Base-by-base conservation (phyloP, 2,329 filamentous ascomycete species). In the Xylaria sp. region DNA sequence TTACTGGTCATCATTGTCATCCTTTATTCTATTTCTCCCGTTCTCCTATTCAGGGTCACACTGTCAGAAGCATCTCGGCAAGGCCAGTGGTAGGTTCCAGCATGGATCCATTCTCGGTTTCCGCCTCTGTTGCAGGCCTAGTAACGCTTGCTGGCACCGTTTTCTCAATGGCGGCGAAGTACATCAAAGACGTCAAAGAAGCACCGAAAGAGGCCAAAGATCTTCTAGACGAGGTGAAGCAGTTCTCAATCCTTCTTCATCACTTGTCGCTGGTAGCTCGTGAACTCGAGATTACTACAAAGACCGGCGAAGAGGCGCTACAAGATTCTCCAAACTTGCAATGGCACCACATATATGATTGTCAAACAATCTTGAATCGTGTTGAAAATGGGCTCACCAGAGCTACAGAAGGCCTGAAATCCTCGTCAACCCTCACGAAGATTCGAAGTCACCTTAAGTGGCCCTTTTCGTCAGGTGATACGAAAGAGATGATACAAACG, bases 31-130 rank as follows among this genome's bases (percentile, higher is more conserved):
- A n/a, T n/a, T n/a, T n/a, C n/a, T n/a, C n/a, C n/a, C n/a, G n/a
- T n/a, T n/a, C n/a, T n/a, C n/a, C n/a, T n/a, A n/a, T n/a, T n/a
- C n/a, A n/a, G n/a, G n/a, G n/a, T n/a, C n/a, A n/a, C n/a, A n/a
- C n/a, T n/a, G n/a, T n/a, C n/a, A n/a, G n/a, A n/a, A n/a, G n/a
- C n/a, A n/a, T n/a, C n/a, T n/a, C n/a, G n/a, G n/a, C n/a, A n/a
- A n/a, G n/a, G n/a, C n/a, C n/a, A n/a, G n/a, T n/a, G n/a, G n/a
- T n/a, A n/a, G n/a, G n/a, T n/a, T 34, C 9, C 9, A 34, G 4
- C 15, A 69, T 69, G 67, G 67, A 69, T 46, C 63, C 58, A n/a
- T 57, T 69, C 10, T 67, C 67, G 1, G 59, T 69, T 23, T 60
- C 67, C 30, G 56, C 36, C 18, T 59, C 64, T 18, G 56, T 69